phyloP scores from a whole-genome alignment of 768 basidiomycete genomes.

The Russula abietina region DNA sequence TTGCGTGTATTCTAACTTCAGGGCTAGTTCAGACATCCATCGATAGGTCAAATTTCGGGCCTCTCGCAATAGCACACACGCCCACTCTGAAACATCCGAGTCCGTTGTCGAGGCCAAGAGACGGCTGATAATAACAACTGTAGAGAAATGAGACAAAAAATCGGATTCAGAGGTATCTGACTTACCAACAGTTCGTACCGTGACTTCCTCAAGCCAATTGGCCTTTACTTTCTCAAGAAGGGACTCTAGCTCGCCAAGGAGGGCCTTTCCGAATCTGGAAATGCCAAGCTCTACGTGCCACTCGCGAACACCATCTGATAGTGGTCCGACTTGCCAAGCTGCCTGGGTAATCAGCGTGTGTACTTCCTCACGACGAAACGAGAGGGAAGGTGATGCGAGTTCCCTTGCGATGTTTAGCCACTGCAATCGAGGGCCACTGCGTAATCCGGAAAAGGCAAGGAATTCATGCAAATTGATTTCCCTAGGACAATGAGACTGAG shows the following conservation, averaged over 20 bases:
- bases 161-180: neutral
- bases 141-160: neutral
- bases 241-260: slow-evolving; percentile 36
- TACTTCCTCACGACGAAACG: slow-evolving; percentile 38
- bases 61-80: slow-evolving; percentile 5
- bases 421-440: slow-evolving; percentile 41
- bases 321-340: slow-evolving; percentile 38
- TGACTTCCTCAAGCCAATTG: slow-evolving; percentile 36
- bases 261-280: slow-evolving; percentile 32
- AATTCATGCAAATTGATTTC: slow-evolving; percentile 43
- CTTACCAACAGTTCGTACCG: slow-evolving; percentile 14
- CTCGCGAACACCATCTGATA: slow-evolving; percentile 19
- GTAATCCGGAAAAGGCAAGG: slow-evolving; percentile 40
- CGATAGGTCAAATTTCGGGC: slow-evolving; percentile 5
- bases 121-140: slow-evolving; percentile 8
- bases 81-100: neutral
- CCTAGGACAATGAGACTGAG: slow-evolving; percentile 38
- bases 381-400: slow-evolving; percentile 35
- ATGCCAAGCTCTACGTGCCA: slow-evolving; percentile 41
- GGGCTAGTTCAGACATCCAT: slow-evolving; percentile 5
- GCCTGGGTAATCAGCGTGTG: slow-evolving; percentile 41
- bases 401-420: slow-evolving; percentile 48
- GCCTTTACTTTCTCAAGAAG: slow-evolving; percentile 33
- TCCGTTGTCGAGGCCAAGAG: slow-evolving; percentile 8
- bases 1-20: slow-evolving; percentile 4